A percentile compares a stretch with the other conserved stretches of the same genome.
These are phyloP conservation scores for Hamamelis virginiana DNA, from an alignment of 164 flowering plant species.

Conservation along the genomic window DNA sequence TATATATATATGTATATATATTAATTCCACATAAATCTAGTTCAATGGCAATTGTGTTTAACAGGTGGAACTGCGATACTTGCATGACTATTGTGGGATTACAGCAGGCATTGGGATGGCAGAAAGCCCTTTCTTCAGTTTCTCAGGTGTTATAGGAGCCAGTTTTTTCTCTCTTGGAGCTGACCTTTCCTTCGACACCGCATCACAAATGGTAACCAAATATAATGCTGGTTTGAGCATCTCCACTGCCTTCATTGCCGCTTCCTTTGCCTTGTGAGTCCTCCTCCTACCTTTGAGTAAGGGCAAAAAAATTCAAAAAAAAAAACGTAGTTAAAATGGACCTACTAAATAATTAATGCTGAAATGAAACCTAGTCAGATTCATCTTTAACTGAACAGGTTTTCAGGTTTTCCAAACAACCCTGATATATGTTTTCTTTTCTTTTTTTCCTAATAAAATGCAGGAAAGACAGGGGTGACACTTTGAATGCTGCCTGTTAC, in stretches of 20 bases:
- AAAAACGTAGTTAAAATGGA: no score
- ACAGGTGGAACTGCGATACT: conserved; percentile 44
- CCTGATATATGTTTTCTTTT: no score
- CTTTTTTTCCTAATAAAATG: not conserved
- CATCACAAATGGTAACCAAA: conserved; percentile 23
- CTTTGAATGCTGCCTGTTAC: conserved; percentile 27
- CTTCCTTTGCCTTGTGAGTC: conserved; percentile 40
- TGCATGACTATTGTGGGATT: conserved; percentile 37
- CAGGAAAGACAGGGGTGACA: conserved; percentile 42
- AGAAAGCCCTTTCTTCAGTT: conserved; percentile 33
- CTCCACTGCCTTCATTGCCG: conserved; percentile 24
- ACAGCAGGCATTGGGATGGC: conserved; percentile 33
- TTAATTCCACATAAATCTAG: not conserved
- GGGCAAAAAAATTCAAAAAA: no score
- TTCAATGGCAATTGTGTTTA: not conserved
- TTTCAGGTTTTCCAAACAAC: no score
- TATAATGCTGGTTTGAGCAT: conserved; percentile 40
- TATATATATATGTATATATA: no score
- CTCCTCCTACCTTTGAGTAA: not conserved
- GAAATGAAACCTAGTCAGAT: no score
- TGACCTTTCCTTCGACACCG: conserved; percentile 34
- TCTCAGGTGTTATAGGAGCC: conserved; percentile 40
- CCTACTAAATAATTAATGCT: no score
- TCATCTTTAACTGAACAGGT: no score
- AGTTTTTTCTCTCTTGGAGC: conserved; percentile 30